Evolutionary conservation across 495 filamentous ascomycete genomes (phyloP).

Genomic region (Penicillium salamii): DNA sequence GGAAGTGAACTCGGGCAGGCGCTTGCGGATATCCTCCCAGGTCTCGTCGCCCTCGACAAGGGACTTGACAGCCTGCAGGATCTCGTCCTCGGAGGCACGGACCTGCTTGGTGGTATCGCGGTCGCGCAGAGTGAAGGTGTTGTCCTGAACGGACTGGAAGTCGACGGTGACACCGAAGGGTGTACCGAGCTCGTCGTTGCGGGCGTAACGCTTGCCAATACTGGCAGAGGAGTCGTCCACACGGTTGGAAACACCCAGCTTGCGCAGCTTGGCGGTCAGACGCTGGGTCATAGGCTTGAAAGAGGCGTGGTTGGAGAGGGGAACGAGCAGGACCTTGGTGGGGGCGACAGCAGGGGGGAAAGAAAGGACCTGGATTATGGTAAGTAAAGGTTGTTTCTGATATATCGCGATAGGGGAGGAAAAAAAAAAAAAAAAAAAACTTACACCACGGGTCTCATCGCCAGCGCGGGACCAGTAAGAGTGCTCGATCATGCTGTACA

Average conservation of each 20-base stretch:
- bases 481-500: slow-evolving; percentile 78
- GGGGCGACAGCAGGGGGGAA: slow-evolving; percentile 65
- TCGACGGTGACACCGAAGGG: slow-evolving; percentile 66
- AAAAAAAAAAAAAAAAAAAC: slow-evolving; percentile 17
- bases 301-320: slow-evolving; percentile 55
- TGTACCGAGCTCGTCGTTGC: slow-evolving; percentile 67
- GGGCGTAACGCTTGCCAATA: slow-evolving; percentile 67
- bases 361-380: slow-evolving; percentile 53
- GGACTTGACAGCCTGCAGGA: slow-evolving; percentile 58
- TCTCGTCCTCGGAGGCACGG: slow-evolving; percentile 62
- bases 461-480: slow-evolving; percentile 69
- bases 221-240: slow-evolving; percentile 65
- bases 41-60: slow-evolving; percentile 61
- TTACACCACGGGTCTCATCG: slow-evolving; percentile 63
- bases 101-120: slow-evolving; percentile 68
- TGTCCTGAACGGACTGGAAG: slow-evolving; percentile 68
- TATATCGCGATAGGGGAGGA: too few relatives aligned
- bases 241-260: slow-evolving; percentile 57
- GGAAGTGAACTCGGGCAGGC: slow-evolving; percentile 64
- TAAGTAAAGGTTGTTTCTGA: too few relatives aligned
- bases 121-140: slow-evolving; percentile 65
- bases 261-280: slow-evolving; percentile 52
- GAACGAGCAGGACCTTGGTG: slow-evolving; percentile 68
- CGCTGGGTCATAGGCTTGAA: slow-evolving; percentile 55
- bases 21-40: slow-evolving; percentile 59